Evolutionary conservation across 805 yeast species (phyloP).

Genomic region (Myxozyma monticola): DNA sequence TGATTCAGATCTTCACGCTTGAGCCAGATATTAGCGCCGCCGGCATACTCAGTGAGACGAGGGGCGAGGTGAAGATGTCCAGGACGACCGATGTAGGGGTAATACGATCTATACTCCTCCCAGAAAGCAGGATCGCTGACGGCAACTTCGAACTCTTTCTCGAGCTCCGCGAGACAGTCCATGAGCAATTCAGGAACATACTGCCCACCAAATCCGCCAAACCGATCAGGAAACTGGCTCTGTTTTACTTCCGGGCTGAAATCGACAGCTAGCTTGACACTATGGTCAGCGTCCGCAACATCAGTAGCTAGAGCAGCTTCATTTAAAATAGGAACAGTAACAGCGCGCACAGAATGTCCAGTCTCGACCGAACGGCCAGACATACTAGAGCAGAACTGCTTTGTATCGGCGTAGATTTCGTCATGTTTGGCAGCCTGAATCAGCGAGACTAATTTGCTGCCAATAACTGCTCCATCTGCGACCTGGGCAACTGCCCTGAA

Average conservation of each 20-base stretch:
- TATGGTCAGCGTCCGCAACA: conserved; percentile 41
- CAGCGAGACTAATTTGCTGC: conserved; percentile 75
- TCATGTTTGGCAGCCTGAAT: conserved; percentile 54
- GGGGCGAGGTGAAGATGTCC: conserved; percentile 89
- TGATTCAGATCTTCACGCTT: conserved; percentile 84
- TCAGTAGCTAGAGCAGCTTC: conserved; percentile 28
- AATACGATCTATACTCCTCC: conserved; percentile 83
- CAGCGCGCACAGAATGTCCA: conserved; percentile 37
- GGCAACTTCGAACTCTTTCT: conserved; percentile 81
- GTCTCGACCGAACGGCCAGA: conserved; percentile 18
- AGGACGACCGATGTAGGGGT: conserved; percentile 95
- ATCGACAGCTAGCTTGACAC: conserved; percentile 32
- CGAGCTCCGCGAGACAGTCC: conserved; percentile 86
- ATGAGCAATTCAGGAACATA: conserved; percentile 96
- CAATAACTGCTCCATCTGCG: conserved; percentile 96
- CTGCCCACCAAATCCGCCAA: conserved; percentile 98
- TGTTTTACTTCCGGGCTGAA: conserved; percentile 15
- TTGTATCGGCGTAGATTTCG: conserved; percentile 60
- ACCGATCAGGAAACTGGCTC: conserved; percentile 55
- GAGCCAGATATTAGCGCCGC: conserved; percentile 96
- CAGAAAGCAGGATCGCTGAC: conserved; percentile 88
- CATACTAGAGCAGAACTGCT: conserved; percentile 49
- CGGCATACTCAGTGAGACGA: conserved; percentile 82
- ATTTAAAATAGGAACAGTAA: conserved; percentile 9
- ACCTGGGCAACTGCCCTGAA: conserved; percentile 71